Base-by-base conservation (phyloP, 177 flowering plant species). In the Telopea speciosissima region DNA sequence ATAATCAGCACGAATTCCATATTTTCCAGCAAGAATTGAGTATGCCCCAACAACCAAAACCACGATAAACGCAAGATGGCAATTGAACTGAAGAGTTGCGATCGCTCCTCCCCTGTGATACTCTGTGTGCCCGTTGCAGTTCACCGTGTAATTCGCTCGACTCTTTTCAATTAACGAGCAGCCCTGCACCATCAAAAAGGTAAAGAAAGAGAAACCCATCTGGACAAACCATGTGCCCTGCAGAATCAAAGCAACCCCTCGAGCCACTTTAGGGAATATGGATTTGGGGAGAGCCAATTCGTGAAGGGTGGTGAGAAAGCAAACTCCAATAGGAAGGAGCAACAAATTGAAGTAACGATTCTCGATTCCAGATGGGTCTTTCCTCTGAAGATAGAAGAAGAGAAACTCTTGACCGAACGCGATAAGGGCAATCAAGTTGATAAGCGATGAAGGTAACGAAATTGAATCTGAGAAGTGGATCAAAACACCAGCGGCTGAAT, bases 171-270 rank as follows among this genome's bases (percentile, higher is more conserved):
- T 78, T 78, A 91, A 75, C 26, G 64, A 60, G 69, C 99, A 95
- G 0, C 94, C 94, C 16, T 86, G 84, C 19, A 83, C 78, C 1
- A 91, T 81, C 82, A 76, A 75, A 70, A 58, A 61, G 3, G 92
- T 81, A 77, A 70, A 90, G 68, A 93, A 90, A 0, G 97, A 90
- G 44, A 91, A 49, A 24, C 92, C 98, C 98, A 93, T 95, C 74
- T 95, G 99, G 58, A 90, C 19, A 76, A 91, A 84, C 99, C 99
- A 95, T 44, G 83, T 86, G 62, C 98, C 99, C 63, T 95, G 97
- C 69, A 85, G 71, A 70, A 90, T 78, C 70, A 95, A 72, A 62
- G 97, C 98, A 23, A 85, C 62, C 66, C 90, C 98, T 16, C 97
- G 89, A 5, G 73, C 93, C 73, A 95, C 61, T 58, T 73, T 72